phyloP scores from a whole-genome alignment of 805 yeast species.

The Yamadazyma phyllophila region DNA sequence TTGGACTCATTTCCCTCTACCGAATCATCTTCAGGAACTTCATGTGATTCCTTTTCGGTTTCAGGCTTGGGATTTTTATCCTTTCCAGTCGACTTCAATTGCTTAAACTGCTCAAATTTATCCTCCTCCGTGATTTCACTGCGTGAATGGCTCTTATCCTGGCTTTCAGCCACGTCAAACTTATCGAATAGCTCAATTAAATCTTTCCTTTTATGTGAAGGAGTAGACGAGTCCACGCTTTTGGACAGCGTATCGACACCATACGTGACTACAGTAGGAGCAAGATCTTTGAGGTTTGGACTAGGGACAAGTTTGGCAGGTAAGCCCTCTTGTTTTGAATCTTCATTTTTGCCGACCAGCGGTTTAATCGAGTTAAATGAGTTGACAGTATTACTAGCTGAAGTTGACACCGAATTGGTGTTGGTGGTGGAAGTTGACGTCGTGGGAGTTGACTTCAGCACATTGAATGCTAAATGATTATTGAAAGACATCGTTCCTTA shows the following conservation, averaged over 20 bases:
- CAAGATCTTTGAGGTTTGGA: constrained; percentile 16
- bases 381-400: background rate
- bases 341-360: background rate
- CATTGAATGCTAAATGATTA: constrained; percentile 29
- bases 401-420: constrained; percentile 3
- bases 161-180: constrained; percentile 24
- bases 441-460: constrained; percentile 40
- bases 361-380: no score
- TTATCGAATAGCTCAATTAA: constrained; percentile 35
- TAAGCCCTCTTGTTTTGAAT: background rate
- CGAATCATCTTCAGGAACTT: no score
- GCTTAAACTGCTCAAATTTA: constrained; percentile 13
- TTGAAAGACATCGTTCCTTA: constrained; percentile 24
- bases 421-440: constrained; percentile 28
- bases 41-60: background rate
- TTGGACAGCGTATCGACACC: constrained; percentile 12
- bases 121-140: constrained; percentile 10
- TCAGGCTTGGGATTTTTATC: background rate
- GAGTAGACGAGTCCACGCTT: background rate
- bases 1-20: no score
- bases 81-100: background rate
- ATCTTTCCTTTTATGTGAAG: constrained; percentile 14
- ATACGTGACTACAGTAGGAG: constrained; percentile 23
- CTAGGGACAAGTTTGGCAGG: constrained; percentile 12
- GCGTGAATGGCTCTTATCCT: background rate